Conservation (phyloP, 805 yeast species). For the Candida xyloterini region DNA sequence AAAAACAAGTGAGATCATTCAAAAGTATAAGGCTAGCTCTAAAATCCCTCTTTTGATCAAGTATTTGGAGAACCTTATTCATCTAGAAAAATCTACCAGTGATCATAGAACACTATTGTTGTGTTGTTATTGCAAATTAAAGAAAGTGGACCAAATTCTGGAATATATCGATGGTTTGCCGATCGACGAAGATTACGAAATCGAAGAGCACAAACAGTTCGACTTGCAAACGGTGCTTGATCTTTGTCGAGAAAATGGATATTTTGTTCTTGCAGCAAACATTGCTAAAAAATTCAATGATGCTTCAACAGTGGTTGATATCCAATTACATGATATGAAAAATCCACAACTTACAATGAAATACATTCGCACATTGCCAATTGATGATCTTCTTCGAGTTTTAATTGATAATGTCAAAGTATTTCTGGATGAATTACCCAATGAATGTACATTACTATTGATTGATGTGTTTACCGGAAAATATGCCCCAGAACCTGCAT, state of each 20-base stretch:
- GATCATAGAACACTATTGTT: constrained; percentile 81
- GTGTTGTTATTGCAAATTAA: constrained; percentile 77
- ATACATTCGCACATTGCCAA: constrained; percentile 64
- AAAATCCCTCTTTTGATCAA: constrained; percentile 61
- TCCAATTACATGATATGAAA: constrained; percentile 62
- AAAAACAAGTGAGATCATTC: constrained; percentile 72
- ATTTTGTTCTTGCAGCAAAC: constrained; percentile 60
- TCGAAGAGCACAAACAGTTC: constrained; percentile 43
- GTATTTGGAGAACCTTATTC: constrained; percentile 61
- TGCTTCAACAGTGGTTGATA: constrained; percentile 71
- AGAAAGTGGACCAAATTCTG: constrained; percentile 54
- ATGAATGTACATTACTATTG: constrained; percentile 75
- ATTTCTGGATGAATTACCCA: constrained; percentile 65
- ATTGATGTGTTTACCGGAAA: constrained; percentile 89
- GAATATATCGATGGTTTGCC: constrained; percentile 47
- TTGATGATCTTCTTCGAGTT: constrained; percentile 74
- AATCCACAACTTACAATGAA: constrained; percentile 58
- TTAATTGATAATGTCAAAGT: constrained; percentile 51
- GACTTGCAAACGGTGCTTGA: constrained; percentile 67
- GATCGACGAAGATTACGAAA: constrained; percentile 34
- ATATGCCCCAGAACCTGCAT: constrained; percentile 46
- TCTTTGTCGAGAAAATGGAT: constrained; percentile 71
- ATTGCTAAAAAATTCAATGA: constrained; percentile 71
- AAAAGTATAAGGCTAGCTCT: constrained; percentile 74
- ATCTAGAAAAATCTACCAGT: constrained; percentile 52